Evolutionary conservation across 2,329 filamentous ascomycete genomes (phyloP), one percentile per base, ranked within the genome.

Genomic region (Colletotrichum aenigma): DNA sequence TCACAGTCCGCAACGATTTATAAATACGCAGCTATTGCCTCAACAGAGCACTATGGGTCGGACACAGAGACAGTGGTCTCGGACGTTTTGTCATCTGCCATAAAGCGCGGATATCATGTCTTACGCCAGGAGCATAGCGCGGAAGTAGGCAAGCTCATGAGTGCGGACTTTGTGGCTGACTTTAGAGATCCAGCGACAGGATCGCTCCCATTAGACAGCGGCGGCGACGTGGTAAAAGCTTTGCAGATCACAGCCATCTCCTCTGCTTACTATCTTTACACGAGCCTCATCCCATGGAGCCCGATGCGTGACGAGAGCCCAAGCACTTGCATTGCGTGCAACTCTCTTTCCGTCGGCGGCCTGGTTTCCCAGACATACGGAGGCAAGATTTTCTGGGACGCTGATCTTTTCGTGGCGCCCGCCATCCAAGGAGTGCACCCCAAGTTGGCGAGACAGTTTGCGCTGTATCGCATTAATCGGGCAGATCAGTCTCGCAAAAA

Each of bases 401-500:
- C 81, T 16, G 81, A 82, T 65, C 77, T 79, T 4, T 82, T 80
- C 75, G 80, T 82, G 77, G 78, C 80, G 12, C 81, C 81, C 10
- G 79, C 79, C 12, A 70, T 82, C 18, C 78, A 80, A 32, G 78
- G 77, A 6, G 78, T 80, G 4, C 79, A 80, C 30, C 81, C 81
- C 56, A 70, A 77, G 36, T 76, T 79, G 56, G 81, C 81, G 32
- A 75, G 80, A 55, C 78, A 79, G 30, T 80, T 82, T 65, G 71
- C 78, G 13, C 79, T 81, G 62, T 82, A 80, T 61, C 78, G 81
- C 5, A 78, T 81, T 30, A 78, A 78, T 7, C 74, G 76, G 62
- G 79, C 81, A 32, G 74, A 83, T 0, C 91, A 94, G 81, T 92
- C 93, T 7, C 84, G 89, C 70, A 83, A 85, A 28, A 94, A 94